Conservation (phyloP, 805 yeast species). For the Zygosaccharomyces pseudorouxii region DNA sequence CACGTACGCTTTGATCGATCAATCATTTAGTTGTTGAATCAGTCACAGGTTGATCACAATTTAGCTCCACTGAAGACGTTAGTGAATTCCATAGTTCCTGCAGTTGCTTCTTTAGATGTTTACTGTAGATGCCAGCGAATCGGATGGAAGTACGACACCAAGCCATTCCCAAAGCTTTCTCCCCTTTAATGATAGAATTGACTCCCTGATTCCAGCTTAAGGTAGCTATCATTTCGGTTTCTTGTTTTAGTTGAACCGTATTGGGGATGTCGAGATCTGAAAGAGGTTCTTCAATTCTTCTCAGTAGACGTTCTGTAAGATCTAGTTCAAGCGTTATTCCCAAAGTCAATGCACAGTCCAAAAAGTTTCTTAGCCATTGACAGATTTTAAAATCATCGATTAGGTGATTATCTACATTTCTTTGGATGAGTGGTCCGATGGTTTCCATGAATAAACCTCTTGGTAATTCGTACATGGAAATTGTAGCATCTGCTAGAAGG, state of each 20-base stretch:
- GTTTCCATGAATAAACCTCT: conserved; percentile 17
- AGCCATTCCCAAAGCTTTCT: conserved; percentile 18
- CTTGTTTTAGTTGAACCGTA: conserved; percentile 17
- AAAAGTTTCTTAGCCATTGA: conserved; percentile 30
- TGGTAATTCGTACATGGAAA: conserved; percentile 16
- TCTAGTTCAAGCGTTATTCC: not conserved
- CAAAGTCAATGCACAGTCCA: conserved; percentile 14
- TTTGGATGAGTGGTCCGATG: conserved; percentile 20
- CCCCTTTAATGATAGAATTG: conserved; percentile 22
- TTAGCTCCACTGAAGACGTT: conserved; percentile 14
- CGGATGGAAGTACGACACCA: conserved; percentile 33
- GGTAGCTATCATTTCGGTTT: conserved; percentile 37
- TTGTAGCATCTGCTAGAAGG: conserved; percentile 20
- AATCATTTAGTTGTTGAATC: too few relatives aligned
- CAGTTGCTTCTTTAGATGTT: conserved; percentile 25
- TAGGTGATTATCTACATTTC: conserved; percentile 18
- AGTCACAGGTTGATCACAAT: not conserved
- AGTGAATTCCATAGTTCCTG: conserved; percentile 31
- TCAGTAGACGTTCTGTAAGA: conserved; percentile 6
- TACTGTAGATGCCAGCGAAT: conserved; percentile 28
- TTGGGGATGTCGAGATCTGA: not conserved
- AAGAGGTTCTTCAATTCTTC: conserved; percentile 4
- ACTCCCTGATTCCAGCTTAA: conserved; percentile 41
- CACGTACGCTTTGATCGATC: not conserved
- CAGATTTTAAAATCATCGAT: conserved; percentile 21